Percentiles rank a stretch among this genome's conserved stretches.
phyloP scores from a whole-genome alignment of 2,329 filamentous ascomycete species.

The Diaporthe vaccinii region DNA sequence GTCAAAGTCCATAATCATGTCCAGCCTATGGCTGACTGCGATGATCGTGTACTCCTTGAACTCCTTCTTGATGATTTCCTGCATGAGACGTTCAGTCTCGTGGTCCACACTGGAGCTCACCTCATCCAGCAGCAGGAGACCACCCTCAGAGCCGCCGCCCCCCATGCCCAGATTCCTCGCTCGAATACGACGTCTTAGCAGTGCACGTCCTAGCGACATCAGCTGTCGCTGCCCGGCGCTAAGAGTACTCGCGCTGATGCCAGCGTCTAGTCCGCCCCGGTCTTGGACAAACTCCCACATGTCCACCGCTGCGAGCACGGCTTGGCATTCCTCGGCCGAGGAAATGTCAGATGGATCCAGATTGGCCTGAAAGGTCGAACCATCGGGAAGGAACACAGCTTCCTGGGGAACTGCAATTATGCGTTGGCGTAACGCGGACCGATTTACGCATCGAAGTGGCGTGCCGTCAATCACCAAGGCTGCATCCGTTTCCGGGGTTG shows the following conservation, averaged over 20 bases:
- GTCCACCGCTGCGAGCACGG: conserved; percentile 52
- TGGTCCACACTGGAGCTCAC: conserved; percentile 49
- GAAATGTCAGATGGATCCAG: conserved; percentile 56
- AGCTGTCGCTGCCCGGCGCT: conserved; percentile 66
- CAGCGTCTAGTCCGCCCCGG: conserved; percentile 51
- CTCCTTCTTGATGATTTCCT: conserved; percentile 46
- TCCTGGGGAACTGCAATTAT: conserved; percentile 68
- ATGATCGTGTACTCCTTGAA: conserved; percentile 48
- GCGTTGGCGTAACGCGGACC: conserved; percentile 58
- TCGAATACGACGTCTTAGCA: conserved; percentile 47
- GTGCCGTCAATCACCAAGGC: conserved; percentile 60
- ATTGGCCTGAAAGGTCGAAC: conserved; percentile 56
- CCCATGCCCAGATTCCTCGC: conserved; percentile 43
- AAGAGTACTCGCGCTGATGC: conserved; percentile 62
- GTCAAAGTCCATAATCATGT: conserved; percentile 48
- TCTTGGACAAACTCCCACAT: conserved; percentile 51
- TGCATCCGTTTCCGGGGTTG: conserved; percentile 43
- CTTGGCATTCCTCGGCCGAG: conserved; percentile 50
- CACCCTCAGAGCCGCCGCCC: conserved; percentile 44
- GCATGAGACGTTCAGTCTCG: conserved; percentile 46
- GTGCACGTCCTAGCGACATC: conserved; percentile 46
- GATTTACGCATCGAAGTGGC: conserved; percentile 53
- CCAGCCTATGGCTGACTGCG: conserved; percentile 48
- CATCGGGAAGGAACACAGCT: conserved; percentile 63
- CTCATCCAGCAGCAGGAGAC: conserved; percentile 45